Evolutionary conservation across 2,329 filamentous ascomycete genomes (phyloP), one percentile per base, ranked within the genome.

Genomic region (Xylariaceae sp.): DNA sequence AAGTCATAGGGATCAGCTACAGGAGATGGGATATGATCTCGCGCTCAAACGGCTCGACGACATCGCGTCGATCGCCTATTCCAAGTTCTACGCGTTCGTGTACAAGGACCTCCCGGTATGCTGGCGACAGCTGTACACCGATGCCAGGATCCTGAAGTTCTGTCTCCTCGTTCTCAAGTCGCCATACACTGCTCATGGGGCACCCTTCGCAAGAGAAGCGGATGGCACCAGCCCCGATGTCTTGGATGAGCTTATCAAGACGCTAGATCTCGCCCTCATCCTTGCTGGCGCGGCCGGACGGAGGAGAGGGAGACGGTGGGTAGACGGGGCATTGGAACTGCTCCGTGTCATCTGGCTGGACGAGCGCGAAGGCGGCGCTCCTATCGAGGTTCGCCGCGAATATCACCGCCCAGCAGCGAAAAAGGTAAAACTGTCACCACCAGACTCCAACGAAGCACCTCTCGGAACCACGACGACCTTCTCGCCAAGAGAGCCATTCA

Each of bases 241-340:
- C 43, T 56, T 88, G 3, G 69, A 76, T 23, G 59, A 69, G 2
- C 67, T 84, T 2, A 74, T 94, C 23, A 70, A 72, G 37, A 64
- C 72, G 1, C 70, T 97, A 2, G 89, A 96, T 53, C 78, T 81
- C 59, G 81, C 84, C 0, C 62, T 94, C 31, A 86, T 94, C 31
- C 74, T 88, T 38, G 77, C 85, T 0, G 85, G 84, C 1, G 83
- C 74, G 0, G 76, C 76, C 1, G 68, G 73, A 0, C 47, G 59
- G 19, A 41, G 56, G 1, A 67, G 85, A 39, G 72, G 75, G 6
- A 55, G 62, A 14, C 33, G 9, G 3, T 76, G 72, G 59, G 68
- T 81, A 31, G 70, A 81, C 40, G 55, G 62, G 29, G 69, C 71
- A 0, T 52, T 85, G 16, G 57, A 60, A 3, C 34, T 68, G 17